Base-by-base conservation (phyloP, 441 rosid genomes). In the Geranium incanum region DNA sequence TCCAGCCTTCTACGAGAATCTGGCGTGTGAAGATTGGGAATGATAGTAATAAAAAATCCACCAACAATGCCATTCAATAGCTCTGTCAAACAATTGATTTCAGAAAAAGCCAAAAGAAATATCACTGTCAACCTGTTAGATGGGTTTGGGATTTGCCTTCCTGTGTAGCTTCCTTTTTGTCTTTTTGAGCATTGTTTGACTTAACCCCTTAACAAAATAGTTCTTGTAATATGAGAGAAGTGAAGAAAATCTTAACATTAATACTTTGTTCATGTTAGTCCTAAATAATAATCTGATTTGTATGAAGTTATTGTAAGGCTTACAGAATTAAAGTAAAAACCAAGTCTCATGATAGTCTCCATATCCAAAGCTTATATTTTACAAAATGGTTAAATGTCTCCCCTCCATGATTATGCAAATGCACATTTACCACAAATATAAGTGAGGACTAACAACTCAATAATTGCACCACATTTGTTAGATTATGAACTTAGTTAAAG, bases 1-100 rank as follows among this genome's bases (percentile, higher is more conserved):
- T 90, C 92, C 74, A 95, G 84, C 81, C 88, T 85, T 67, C 72
- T 80, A 41, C 71, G 84, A 11, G 93, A 82, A 77, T 83, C 97
- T 92, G 75, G 67, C 81, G 15, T 39, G 81, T 45, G 36, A 73
- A 71, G 60, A 74, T 48, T 66, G 72, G 16, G 45, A 28, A 21
- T 64, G 52, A 65, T 55, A 66, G 12, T 45, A 45, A 1, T 45
- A 45, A 4, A 9, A 45, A 45, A 37, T 21, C 23, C 50, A n/a
- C 28, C 38, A 19, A 28, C 36, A 52, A 75, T 21, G 18, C 57
- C 33, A 62, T 65, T 50, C 36, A 13, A 50, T 5, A 57, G 28
- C 23, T 66, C 28, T 11, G 6, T 19, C 65, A 60, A 63, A 8
- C 15, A 9, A 66, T n/a, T 60, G 57, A 12, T 38, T 38, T 50